A percentile compares a stretch with the other conserved stretches of the same genome.
phyloP scores from a whole-genome alignment of 176 grass and related monocot species.

The Rhipidocladum racemiflorum region DNA sequence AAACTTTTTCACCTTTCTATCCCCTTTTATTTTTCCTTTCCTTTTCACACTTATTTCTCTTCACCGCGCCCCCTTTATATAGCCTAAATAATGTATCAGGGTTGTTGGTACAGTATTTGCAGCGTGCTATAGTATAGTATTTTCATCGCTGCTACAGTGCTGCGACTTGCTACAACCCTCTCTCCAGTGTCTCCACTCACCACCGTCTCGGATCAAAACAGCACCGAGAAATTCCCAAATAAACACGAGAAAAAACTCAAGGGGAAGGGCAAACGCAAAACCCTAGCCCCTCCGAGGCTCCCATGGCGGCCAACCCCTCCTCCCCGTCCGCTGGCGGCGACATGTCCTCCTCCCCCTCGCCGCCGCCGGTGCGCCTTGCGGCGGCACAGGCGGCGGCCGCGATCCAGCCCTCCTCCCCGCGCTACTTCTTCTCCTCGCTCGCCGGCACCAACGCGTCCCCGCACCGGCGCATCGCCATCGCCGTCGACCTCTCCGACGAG shows the following conservation, averaged over 20 bases:
- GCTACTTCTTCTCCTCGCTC: slow-evolving; percentile 58
- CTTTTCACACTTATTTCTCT: too few species aligned
- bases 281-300: slow-evolving; percentile 19
- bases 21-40: too few species aligned
- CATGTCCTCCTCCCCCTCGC: slow-evolving; percentile 20
- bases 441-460: slow-evolving; percentile 31
- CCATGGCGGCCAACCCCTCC: slow-evolving; percentile 48
- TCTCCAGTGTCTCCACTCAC: not conserved
- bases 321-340: slow-evolving; percentile 17
- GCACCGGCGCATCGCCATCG: slow-evolving; percentile 84
- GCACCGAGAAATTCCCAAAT: not conserved
- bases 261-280: not conserved
- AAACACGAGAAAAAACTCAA: not conserved
- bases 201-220: slow-evolving; percentile 26
- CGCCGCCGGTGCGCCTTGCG: slow-evolving; percentile 31
- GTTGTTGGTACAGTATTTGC: too few species aligned
- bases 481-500: slow-evolving; percentile 92
- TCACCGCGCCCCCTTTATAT: too few species aligned
- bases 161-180: too few species aligned
- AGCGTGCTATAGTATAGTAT: too few species aligned
- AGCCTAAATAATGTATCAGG: too few species aligned
- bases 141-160: too few species aligned
- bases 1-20: too few species aligned
- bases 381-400: slow-evolving; percentile 9
- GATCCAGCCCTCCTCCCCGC: slow-evolving; percentile 62